phyloP scores from a whole-genome alignment of 305 asterid species.

The Vinca major region DNA sequence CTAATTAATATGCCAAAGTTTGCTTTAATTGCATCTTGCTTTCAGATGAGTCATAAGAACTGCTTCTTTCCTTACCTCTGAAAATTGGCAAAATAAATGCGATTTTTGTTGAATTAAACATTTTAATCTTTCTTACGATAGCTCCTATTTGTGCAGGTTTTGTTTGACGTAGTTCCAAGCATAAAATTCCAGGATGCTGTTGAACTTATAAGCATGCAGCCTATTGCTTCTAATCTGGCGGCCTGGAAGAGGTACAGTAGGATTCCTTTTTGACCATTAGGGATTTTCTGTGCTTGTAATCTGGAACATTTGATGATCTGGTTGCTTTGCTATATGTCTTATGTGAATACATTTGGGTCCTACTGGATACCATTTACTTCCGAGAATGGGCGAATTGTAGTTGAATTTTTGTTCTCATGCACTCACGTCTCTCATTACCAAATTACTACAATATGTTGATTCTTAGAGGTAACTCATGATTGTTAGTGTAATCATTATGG shows the following conservation, averaged over 20 bases:
- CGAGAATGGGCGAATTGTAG: not conserved
- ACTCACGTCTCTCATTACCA: not conserved
- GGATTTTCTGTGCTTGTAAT: not conserved
- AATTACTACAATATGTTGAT: not conserved
- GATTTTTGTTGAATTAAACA: not conserved
- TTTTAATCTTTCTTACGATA: slow-evolving; percentile 13
- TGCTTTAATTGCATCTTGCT: not conserved
- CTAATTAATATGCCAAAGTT: not conserved
- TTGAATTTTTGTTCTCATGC: not conserved
- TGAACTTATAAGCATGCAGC: slow-evolving; percentile 95
- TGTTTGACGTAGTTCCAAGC: slow-evolving; percentile 90
- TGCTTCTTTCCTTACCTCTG: not conserved
- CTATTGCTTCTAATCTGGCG: slow-evolving; percentile 75
- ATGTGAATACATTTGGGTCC: not conserved
- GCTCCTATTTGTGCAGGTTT: slow-evolving; percentile 45
- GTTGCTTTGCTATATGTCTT: not conserved
- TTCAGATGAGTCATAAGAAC: not conserved
- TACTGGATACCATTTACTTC: not conserved
- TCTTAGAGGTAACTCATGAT: too few relatives aligned
- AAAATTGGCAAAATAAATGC: not conserved
- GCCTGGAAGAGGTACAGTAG: slow-evolving; percentile 86
- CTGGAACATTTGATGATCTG: not conserved
- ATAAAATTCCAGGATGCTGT: slow-evolving; percentile 88
- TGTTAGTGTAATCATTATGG: not conserved
- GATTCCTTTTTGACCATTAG: slow-evolving; percentile 13